Conservation (phyloP, 208 protist genomes). For the Leishmania guyanensis region DNA sequence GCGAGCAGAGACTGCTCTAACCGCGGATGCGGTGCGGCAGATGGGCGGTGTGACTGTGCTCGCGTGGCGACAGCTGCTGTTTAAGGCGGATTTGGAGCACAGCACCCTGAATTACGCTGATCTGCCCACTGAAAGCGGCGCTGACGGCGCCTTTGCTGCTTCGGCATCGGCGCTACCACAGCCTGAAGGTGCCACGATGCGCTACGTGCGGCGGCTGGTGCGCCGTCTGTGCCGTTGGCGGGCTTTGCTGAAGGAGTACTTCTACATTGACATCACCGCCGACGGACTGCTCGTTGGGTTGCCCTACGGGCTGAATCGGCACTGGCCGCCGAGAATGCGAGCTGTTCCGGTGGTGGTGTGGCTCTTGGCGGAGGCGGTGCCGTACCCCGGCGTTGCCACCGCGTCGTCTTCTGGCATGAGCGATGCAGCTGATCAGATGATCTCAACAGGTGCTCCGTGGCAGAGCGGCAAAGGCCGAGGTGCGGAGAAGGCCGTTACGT, state of each 20-base stretch:
- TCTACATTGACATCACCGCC: constrained; percentile 57
- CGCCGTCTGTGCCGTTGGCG: constrained; percentile 62
- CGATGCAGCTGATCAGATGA: neutral
- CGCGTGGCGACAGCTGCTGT: constrained; percentile 26
- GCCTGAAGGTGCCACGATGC: constrained; percentile 17
- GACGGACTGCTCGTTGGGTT: constrained; percentile 53
- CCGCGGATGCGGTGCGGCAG: constrained; percentile 5
- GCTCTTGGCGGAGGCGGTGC: constrained; percentile 66
- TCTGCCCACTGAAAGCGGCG: neutral
- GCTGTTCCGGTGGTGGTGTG: constrained; percentile 70
- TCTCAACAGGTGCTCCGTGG: neutral
- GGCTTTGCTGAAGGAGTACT: constrained; percentile 84
- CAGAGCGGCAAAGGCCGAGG: neutral
- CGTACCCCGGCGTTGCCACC: constrained; percentile 35
- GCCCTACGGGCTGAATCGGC: constrained; percentile 60
- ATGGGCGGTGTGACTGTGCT: constrained; percentile 12
- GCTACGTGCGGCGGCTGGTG: constrained; percentile 49
- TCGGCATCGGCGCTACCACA: constrained; percentile 4
- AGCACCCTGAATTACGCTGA: neutral
- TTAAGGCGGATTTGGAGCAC: neutral
- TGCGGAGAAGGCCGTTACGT: neutral
- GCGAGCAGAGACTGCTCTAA: neutral
- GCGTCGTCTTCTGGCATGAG: neutral
- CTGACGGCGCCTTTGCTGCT: neutral
- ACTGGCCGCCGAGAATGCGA: constrained; percentile 71